Base-by-base conservation (phyloP, 257 asterid species). In the Jasminum sambac region DNA sequence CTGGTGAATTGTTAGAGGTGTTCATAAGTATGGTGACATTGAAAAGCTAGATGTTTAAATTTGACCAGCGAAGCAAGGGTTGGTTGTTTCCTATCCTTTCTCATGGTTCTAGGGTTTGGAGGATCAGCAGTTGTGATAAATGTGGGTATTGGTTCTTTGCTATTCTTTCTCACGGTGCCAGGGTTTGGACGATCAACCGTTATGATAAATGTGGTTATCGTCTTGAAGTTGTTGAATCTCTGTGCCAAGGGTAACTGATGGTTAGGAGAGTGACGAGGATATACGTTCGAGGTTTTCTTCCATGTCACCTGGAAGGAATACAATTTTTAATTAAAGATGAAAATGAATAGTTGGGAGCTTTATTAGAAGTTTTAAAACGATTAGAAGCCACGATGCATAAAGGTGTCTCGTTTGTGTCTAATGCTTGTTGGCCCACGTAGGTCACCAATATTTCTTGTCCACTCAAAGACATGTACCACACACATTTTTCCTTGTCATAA, bases 61-160 rank as follows among this genome's bases (percentile, higher is more conserved):
- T 46, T 57, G 67, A 59, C 42, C 44, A 78, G 57, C 46, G 4
- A 44, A 65, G 37, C 26, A 16, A 34, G 63, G 52, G 57, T 67
- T 65, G 12, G 59, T 13, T 10, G 7, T 50, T 50, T 50, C 59
- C 24, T 17, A 16, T 66, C 50, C 21, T 41, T 34, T 25, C 17
- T 14, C 11, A 42, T 60, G 39, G 43, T 36, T 5, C 5, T 9
- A 60, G 57, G 30, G 30, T 13, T 64, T 37, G 58, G 19, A 25
- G 41, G 62, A 48, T 23, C 34, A 39, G 43, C 62, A 36, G 63
- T 43, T 67, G 23, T 23, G 64, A 62, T 67, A 70, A n/a, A 16
- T 36, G 10, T 34, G 9, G 13, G 63, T 52, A n/a, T 12, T 50
- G 26, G n/a, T n/a, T n/a, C n/a, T n/a, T 3, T 6, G 26, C 24